phyloP scores from a whole-genome alignment of 768 basidiomycete species.

The Tubosaeta brunneosetosa region DNA sequence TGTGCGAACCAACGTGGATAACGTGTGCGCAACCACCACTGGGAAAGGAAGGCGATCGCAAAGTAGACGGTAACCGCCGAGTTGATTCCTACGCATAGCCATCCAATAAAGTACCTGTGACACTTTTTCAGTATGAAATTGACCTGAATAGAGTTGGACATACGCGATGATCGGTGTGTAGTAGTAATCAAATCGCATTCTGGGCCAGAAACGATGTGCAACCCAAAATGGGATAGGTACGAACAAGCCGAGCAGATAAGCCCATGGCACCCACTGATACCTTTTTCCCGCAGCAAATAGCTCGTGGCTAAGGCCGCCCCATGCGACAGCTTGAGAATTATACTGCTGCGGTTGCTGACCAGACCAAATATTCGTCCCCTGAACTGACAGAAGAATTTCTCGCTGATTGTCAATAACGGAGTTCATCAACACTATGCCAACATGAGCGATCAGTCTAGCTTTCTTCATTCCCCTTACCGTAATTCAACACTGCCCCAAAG shows the following conservation, averaged over 20 bases:
- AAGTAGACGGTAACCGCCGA: slow-evolving; percentile 46
- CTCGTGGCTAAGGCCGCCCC: slow-evolving; percentile 38
- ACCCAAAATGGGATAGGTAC: slow-evolving; percentile 42
- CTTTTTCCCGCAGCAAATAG: slow-evolving; percentile 29
- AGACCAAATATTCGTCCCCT: slow-evolving; percentile 43
- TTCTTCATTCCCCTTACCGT: slow-evolving; percentile 52
- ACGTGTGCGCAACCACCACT: slow-evolving; percentile 53
- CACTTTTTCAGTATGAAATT: slow-evolving; percentile 4
- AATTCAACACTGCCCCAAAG: slow-evolving; percentile 33
- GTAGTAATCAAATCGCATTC: slow-evolving; percentile 22
- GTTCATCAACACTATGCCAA: slow-evolving; percentile 43
- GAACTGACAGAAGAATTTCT: slow-evolving; percentile 47
- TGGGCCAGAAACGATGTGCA: slow-evolving; percentile 34
- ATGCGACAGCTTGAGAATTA: slow-evolving; percentile 34
- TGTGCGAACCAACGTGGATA: slow-evolving; percentile 64
- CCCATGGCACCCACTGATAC: slow-evolving; percentile 42
- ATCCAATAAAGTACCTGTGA: slow-evolving; percentile 35
- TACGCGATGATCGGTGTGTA: slow-evolving; percentile 34
- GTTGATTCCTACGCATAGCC: slow-evolving; percentile 51
- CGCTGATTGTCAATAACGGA: slow-evolving; percentile 49
- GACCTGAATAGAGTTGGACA: neutral
- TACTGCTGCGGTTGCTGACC: slow-evolving; percentile 30
- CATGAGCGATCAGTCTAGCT: slow-evolving; percentile 39
- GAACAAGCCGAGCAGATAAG: slow-evolving; percentile 30
- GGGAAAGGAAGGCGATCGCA: slow-evolving; percentile 52